phyloP scores from a whole-genome alignment of 2,329 filamentous ascomycete genomes.

The Orbilia brochopaga region DNA sequence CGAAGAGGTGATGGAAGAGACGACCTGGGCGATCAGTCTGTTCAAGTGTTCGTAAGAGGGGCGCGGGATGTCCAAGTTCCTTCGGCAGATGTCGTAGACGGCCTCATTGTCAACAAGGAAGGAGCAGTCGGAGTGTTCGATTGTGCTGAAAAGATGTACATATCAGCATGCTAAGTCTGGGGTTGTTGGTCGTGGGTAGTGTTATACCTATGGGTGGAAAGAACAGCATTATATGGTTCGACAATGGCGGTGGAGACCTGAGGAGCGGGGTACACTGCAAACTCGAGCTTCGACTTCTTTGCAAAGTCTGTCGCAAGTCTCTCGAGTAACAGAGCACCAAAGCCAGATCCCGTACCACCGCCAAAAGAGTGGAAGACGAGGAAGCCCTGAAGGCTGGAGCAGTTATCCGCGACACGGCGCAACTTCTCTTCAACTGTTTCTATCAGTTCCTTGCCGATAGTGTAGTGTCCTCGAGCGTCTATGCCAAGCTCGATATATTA shows the following conservation, averaged over 20 bases:
- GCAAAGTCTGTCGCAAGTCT: slow-evolving; percentile 69
- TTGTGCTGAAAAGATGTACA: slow-evolving; percentile 61
- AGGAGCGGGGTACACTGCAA: slow-evolving; percentile 70
- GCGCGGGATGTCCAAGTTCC: slow-evolving; percentile 69
- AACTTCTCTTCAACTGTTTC: slow-evolving; percentile 70
- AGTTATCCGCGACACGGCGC: slow-evolving; percentile 71
- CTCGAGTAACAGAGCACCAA: slow-evolving; percentile 70
- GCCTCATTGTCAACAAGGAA: slow-evolving; percentile 74
- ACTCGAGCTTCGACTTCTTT: slow-evolving; percentile 73
- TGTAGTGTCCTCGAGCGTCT: slow-evolving; percentile 73
- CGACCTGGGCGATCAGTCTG: slow-evolving; percentile 71
- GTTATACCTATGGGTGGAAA: slow-evolving; percentile 61
- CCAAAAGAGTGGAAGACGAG: slow-evolving; percentile 73
- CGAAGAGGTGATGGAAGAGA: slow-evolving; percentile 71
- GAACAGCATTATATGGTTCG: slow-evolving; percentile 71
- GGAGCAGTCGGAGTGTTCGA: slow-evolving; percentile 72
- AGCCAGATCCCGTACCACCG: slow-evolving; percentile 71
- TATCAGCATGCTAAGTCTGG: background rate
- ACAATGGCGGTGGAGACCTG: slow-evolving; percentile 71
- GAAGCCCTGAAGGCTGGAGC: slow-evolving; percentile 70
- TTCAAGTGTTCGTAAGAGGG: slow-evolving; percentile 71
- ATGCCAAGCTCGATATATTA: slow-evolving; percentile 12
- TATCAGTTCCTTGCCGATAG: slow-evolving; percentile 71
- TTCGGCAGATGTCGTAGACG: slow-evolving; percentile 71
- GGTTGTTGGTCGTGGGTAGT: background rate